Evolutionary conservation across 2,329 filamentous ascomycete species (phyloP), one percentile per base, ranked within the genome.

Genomic region (Mariannaea elegans): DNA sequence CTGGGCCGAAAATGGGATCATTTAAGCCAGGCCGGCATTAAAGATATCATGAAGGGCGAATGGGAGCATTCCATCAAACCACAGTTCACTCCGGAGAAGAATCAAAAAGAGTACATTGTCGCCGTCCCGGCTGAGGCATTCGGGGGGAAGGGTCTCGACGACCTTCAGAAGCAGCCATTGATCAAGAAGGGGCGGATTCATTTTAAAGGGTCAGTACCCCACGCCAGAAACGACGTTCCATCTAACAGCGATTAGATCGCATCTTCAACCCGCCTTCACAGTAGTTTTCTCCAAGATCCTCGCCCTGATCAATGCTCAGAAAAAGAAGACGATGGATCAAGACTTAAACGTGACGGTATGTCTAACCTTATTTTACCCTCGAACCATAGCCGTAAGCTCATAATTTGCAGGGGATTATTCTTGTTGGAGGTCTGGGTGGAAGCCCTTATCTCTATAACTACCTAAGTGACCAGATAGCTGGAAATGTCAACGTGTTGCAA

Each of bases 31-130:
- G 21, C 51, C 2, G 44, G 56, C 21, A 52, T 61, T 23, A 61
- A 61, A 36, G 48, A 54, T 8, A 58, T 61, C 23, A 52, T 54
- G 42, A 59, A 48, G 7, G 54, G 36, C 1, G 56, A 63, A 14
- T 63, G 56, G 52, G 56, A 63, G 19, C 36, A 44, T 14, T 63
- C 47, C 3, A 56, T 60, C 7, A 60, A 60, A n/a, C 56, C 47
- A 3, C 60, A 56, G 19, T 60, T 60, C 48, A 60, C 44, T 4
- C 36, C 51, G 6, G 42, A 12, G 13, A 56, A 52, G 10, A 29
- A 2, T 5, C 47, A 53, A 7, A 63, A 63, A 31, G 60, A 63
- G 19, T 60, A 63, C 42, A 53, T 56, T 10, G 52, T 63, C 7
- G 24, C 47, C 3, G 14, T 60, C 4, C 60, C 60, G 4, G 60